A percentile compares a stretch with the other conserved stretches of the same genome.
phyloP scores from a whole-genome alignment of 495 filamentous ascomycete genomes.

The Elasticomyces elasticus region DNA sequence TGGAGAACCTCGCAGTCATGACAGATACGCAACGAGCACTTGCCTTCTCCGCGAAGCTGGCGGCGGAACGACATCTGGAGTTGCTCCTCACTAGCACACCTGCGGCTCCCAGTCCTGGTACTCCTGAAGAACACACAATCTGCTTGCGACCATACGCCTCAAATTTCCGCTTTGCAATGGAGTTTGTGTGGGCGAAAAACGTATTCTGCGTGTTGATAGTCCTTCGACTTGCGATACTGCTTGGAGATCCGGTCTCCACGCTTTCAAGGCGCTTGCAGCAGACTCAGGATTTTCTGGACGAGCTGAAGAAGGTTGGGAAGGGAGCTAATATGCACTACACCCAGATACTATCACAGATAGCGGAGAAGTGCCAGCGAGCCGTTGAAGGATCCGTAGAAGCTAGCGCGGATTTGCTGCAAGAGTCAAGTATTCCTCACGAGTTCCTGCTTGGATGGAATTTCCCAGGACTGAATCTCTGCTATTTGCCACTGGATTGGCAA shows the following conservation, averaged over 20 bases:
- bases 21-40: constrained; percentile 40
- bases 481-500: constrained; percentile 36
- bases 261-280: constrained; percentile 36
- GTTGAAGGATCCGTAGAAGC: constrained; percentile 18
- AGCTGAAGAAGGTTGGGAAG: constrained; percentile 28
- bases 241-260: constrained; percentile 35
- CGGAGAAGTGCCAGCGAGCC: constrained; percentile 31
- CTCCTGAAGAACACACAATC: neutral
- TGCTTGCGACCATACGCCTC: constrained; percentile 34
- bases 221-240: constrained; percentile 41
- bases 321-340: constrained; percentile 6
- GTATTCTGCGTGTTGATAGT: constrained; percentile 45
- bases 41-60: constrained; percentile 39
- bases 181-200: constrained; percentile 49
- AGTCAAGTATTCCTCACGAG: constrained; percentile 40
- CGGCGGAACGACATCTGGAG: constrained; percentile 42
- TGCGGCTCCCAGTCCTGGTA: constrained; percentile 25
- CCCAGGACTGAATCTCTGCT: constrained; percentile 42
- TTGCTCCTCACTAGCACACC: constrained; percentile 29
- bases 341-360: neutral
- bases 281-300: constrained; percentile 36
- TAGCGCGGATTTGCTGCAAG: neutral
- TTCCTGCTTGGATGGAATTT: constrained; percentile 48
- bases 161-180: constrained; percentile 44
- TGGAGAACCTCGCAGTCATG: constrained; percentile 29